Evolutionary conservation across 1,284 basidiomycete genomes (phyloP), one percentile per base, ranked within the genome.

Genomic region (Pseudozyma hubeiensis): DNA sequence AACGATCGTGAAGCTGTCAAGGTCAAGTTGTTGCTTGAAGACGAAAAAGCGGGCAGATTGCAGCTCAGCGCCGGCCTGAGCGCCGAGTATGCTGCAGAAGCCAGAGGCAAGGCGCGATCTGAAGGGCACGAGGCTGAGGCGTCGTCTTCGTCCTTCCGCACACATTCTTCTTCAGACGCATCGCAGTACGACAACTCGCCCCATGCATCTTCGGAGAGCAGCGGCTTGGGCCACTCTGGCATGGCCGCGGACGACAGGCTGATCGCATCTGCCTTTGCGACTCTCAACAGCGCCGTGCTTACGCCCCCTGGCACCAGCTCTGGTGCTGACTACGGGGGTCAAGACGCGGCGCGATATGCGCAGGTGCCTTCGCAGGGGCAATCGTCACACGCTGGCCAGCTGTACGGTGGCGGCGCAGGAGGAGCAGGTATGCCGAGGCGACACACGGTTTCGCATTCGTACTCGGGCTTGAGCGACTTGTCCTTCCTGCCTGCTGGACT

Each of bases 1-100:
- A 75, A 70, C 64, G 67, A 75, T 47, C 66, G 72, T 37, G 72
- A 75, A 39, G 72, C 72, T 13, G 30, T 70, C 63, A 64, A 71
- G 51, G 61, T 75, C 60, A 75, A 75, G 40, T 69, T 64, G 58
- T 57, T 75, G 11, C 61, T 75, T 43, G 72, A 75, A 47, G 72
- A 75, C 39, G 72, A 75, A 34, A 75, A 71, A 54, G 67, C 67
- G 2, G 72, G 72, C 17, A 65, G 48, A 39, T 49, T 75, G 53
- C 72, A 75, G 53, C 67, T 75, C 40, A 75, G 72, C 46, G 72
- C 61, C 19, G 72, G 72, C 24, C 52, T 75, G 29, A 71, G 67
- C 14, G 67, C 72, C 30, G 72, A 67, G 51, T 70, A 63, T 35
- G 55, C 61, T 24, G 45, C 50, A 2, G 67, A 71, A 41, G 53